phyloP scores from a whole-genome alignment of 2,329 filamentous ascomycete species.

The Thermoascus crustaceus region DNA sequence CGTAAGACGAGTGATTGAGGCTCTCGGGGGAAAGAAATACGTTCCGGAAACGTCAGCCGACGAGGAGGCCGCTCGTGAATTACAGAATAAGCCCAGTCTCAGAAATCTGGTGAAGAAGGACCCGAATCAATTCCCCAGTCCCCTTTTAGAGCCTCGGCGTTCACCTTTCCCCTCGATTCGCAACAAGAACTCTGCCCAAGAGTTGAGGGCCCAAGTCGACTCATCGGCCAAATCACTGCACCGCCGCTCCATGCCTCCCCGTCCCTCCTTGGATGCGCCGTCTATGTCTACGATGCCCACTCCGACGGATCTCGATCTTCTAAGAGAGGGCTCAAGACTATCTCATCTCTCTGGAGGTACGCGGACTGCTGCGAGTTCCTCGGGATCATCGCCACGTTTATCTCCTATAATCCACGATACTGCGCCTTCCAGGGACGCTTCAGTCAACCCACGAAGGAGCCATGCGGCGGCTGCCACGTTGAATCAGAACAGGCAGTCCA shows the following conservation, averaged over 20 bases:
- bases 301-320: conserved; percentile 13
- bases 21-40: conserved; percentile 38
- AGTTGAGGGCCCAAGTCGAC: conserved; percentile 3
- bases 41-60: conserved; percentile 29
- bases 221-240: conserved; percentile 9
- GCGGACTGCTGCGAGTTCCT: conserved; percentile 13
- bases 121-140: conserved; percentile 19
- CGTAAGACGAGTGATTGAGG: conserved; percentile 39
- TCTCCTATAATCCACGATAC: conserved; percentile 9
- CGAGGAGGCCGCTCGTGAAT: conserved; percentile 14
- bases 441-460: conserved; percentile 14
- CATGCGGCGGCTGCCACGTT: conserved; percentile 6
- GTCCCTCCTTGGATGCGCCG: conserved; percentile 12
- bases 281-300: conserved; percentile 14
- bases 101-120: conserved; percentile 29
- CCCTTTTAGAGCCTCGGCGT: neutral
- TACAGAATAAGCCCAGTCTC: conserved; percentile 18
- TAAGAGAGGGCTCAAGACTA: conserved; percentile 13
- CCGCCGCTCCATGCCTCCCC: conserved; percentile 12
- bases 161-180: conserved; percentile 4
- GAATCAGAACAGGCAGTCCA: conserved; percentile 20
- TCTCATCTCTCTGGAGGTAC: conserved; percentile 17
- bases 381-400: conserved; percentile 4
- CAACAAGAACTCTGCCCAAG: conserved; percentile 7
- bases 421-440: conserved; percentile 9